Evolutionary conservation across 2,329 filamentous ascomycete species (phyloP).

Genomic region (Teratosphaeria pseudoeucalypti): DNA sequence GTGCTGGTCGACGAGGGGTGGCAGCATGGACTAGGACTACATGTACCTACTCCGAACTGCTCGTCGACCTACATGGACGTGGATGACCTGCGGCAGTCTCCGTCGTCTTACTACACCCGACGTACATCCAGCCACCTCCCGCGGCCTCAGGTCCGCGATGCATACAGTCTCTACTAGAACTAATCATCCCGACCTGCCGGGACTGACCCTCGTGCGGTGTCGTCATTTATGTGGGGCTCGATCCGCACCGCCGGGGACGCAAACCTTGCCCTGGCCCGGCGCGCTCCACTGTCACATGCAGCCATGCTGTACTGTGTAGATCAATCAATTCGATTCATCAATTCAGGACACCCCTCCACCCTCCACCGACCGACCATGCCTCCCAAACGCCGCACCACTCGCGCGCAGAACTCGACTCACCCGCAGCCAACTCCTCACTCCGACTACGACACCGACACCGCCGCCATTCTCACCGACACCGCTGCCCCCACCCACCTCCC

Average conservation of each 20-base stretch:
- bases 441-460: conserved; percentile 43
- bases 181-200: background rate
- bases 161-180: background rate
- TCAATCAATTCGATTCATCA: background rate
- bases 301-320: background rate
- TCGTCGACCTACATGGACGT: background rate
- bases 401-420: conserved; percentile 10
- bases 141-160: background rate
- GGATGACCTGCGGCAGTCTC: too few relatives aligned
- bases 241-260: background rate
- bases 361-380: conserved; percentile 5
- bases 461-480: conserved; percentile 17
- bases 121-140: background rate
- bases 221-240: background rate
- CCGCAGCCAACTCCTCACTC: conserved; percentile 22
- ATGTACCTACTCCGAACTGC: background rate
- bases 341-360: background rate
- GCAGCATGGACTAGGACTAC: background rate
- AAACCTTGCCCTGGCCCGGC: background rate
- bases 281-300: background rate
- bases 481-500: conserved; percentile 22
- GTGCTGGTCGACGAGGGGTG: background rate
- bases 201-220: background rate
- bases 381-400: conserved; percentile 6
- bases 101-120: too few relatives aligned